These are phyloP conservation scores for Penicillium dipodomyicola DNA, from an alignment of 495 filamentous ascomycete genomes.

Conservation along the genomic window DNA sequence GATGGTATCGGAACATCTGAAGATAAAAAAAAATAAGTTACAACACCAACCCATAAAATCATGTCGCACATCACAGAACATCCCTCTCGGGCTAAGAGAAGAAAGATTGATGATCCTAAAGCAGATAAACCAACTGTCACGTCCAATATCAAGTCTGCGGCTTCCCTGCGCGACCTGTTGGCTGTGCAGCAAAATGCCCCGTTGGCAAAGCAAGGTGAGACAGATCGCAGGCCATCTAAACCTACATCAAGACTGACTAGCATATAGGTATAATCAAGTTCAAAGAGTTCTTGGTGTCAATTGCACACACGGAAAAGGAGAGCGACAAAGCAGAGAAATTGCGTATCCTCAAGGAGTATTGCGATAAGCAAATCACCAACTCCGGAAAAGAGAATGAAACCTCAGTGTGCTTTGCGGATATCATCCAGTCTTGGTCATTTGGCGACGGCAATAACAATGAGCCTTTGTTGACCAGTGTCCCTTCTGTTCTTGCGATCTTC, in stretches of 20 bases:
- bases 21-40: constrained; percentile 23
- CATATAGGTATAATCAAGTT: constrained; percentile 66
- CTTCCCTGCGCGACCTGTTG: constrained; percentile 62
- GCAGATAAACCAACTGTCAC: constrained; percentile 26
- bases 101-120: constrained; percentile 37
- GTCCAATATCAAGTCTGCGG: constrained; percentile 51
- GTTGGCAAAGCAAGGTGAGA: constrained; percentile 62
- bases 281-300: constrained; percentile 69
- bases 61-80: constrained; percentile 32
- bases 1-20: constrained; percentile 29
- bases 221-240: not conserved
- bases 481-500: constrained; percentile 72
- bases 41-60: constrained; percentile 14
- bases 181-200: constrained; percentile 62
- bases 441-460: constrained; percentile 71
- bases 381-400: constrained; percentile 53
- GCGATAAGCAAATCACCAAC: constrained; percentile 61
- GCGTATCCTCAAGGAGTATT: constrained; percentile 67
- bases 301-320: constrained; percentile 52
- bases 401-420: constrained; percentile 61
- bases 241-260: not conserved
- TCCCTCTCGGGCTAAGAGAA: constrained; percentile 39
- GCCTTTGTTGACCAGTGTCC: constrained; percentile 67
- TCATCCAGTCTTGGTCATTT: constrained; percentile 78
- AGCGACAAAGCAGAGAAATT: constrained; percentile 49